Evolutionary conservation across 2,329 filamentous ascomycete genomes (phyloP).

Genomic region (Chaetomium globosum): DNA sequence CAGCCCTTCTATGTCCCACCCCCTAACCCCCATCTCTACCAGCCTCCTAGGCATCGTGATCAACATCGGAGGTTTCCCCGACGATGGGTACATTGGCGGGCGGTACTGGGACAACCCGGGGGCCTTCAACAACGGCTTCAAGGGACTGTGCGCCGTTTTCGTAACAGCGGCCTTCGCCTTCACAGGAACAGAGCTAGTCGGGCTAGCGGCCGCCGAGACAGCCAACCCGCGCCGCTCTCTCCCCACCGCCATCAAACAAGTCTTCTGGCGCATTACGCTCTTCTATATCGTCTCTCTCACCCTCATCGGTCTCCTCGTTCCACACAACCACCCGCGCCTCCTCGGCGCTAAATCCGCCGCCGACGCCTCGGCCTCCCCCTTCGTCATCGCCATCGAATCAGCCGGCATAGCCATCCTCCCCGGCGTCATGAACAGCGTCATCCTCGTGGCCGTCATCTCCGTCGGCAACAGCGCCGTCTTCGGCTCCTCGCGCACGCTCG

Average conservation of each 20-base stretch:
- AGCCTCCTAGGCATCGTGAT: constrained; percentile 84
- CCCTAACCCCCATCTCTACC: constrained; percentile 33
- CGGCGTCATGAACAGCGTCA: constrained; percentile 92
- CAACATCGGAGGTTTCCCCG: constrained; percentile 76
- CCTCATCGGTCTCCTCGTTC: constrained; percentile 80
- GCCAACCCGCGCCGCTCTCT: constrained; percentile 79
- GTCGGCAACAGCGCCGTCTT: constrained; percentile 93
- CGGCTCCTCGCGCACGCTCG: constrained; percentile 85
- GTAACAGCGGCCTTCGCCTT: constrained; percentile 78
- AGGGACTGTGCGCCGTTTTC: constrained; percentile 77
- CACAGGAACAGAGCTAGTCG: constrained; percentile 74
- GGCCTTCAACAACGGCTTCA: constrained; percentile 83
- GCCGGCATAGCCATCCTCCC: constrained; percentile 80
- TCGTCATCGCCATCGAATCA: constrained; percentile 87
- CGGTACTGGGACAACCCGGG: constrained; percentile 77
- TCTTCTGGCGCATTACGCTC: constrained; percentile 90
- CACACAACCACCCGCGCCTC: constrained; percentile 67
- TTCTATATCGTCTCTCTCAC: constrained; percentile 87
- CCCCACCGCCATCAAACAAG: constrained; percentile 86
- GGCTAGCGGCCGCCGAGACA: constrained; percentile 75
- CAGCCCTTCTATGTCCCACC: constrained; percentile 25
- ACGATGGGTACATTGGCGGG: constrained; percentile 77
- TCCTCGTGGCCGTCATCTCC: constrained; percentile 84
- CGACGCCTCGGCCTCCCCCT: constrained; percentile 78
- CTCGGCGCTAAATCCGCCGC: constrained; percentile 59